A percentile compares a stretch with the other conserved stretches of the same genome.
phyloP scores from a whole-genome alignment of 345 rosid species.

The Euphorbia pulcherrima region DNA sequence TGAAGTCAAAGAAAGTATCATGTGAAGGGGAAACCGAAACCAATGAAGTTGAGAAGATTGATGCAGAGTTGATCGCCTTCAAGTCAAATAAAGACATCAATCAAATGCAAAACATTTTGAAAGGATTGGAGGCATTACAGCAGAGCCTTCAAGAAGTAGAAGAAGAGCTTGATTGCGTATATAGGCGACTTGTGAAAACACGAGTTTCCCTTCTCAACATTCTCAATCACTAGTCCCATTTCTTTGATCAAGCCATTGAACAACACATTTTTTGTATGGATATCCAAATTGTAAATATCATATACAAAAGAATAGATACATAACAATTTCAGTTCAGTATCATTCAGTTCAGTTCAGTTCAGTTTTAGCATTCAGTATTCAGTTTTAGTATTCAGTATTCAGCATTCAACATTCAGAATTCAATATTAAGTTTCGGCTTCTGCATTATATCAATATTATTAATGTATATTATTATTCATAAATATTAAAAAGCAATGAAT shows the following conservation, averaged over 20 bases:
- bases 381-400: no score
- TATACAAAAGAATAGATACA: neutral
- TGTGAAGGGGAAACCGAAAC: slow-evolving; percentile 5
- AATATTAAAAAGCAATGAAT: no score
- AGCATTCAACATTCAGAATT: no score
- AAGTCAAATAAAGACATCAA: slow-evolving; percentile 10
- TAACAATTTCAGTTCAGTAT: neutral
- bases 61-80: slow-evolving; percentile 9
- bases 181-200: slow-evolving; percentile 14
- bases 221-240: neutral
- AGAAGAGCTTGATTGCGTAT: slow-evolving; percentile 7
- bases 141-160: slow-evolving; percentile 5
- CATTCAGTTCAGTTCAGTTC: no score
- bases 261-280: neutral
- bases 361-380: no score
- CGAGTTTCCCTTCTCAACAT: slow-evolving; percentile 16
- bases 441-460: no score
- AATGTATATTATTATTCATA: no score
- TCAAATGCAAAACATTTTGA: neutral
- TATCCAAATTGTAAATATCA: neutral
- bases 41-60: slow-evolving; percentile 13
- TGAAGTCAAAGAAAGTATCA: slow-evolving; percentile 11
- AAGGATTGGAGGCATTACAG: slow-evolving; percentile 12
- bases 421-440: no score
- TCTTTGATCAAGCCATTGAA: neutral